These are phyloP conservation scores for Aspergillus campestris DNA, from an alignment of 495 filamentous ascomycete genomes.

Conservation along the genomic window DNA sequence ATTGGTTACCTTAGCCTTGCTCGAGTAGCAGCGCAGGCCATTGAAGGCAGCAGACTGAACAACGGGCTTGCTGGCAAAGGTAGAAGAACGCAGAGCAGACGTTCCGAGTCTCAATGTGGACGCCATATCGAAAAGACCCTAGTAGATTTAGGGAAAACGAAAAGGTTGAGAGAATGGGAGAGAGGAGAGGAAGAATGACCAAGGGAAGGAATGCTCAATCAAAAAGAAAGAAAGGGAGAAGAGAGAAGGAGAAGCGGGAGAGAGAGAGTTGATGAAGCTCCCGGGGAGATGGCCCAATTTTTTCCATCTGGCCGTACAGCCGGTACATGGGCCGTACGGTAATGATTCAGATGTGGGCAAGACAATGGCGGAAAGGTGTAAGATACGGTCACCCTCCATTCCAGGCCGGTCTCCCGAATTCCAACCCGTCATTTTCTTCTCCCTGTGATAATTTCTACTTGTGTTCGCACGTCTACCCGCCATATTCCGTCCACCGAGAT, in stretches of 20 bases:
- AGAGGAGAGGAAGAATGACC: conserved; percentile 15
- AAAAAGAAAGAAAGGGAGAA: conserved; percentile 22
- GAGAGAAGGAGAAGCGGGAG: conserved; percentile 23
- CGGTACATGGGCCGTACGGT: conserved; percentile 25
- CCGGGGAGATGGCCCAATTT: conserved; percentile 20
- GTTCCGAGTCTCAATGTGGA: conserved; percentile 68
- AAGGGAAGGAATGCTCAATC: neutral
- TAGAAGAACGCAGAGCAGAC: conserved; percentile 64
- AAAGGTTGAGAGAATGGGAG: conserved; percentile 20
- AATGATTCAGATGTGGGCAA: conserved; percentile 15
- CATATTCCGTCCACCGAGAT: conserved; percentile 13
- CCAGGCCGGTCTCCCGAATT: conserved; percentile 16
- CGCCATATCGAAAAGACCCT: conserved; percentile 54
- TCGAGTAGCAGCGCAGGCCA: conserved; percentile 80
- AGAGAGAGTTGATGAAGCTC: conserved; percentile 10
- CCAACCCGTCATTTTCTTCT: neutral
- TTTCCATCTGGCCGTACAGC: conserved; percentile 34
- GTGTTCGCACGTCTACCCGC: conserved; percentile 5
- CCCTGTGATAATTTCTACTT: neutral
- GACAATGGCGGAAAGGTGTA: conserved; percentile 8
- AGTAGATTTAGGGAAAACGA: conserved; percentile 15
- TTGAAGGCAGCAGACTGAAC: conserved; percentile 66
- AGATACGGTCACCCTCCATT: conserved; percentile 12
- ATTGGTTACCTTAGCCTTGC: conserved; percentile 67
- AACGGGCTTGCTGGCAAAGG: conserved; percentile 51